Evolutionary conservation across 1,284 basidiomycete genomes (phyloP).

Genomic region (Vanrija pseudolonga): DNA sequence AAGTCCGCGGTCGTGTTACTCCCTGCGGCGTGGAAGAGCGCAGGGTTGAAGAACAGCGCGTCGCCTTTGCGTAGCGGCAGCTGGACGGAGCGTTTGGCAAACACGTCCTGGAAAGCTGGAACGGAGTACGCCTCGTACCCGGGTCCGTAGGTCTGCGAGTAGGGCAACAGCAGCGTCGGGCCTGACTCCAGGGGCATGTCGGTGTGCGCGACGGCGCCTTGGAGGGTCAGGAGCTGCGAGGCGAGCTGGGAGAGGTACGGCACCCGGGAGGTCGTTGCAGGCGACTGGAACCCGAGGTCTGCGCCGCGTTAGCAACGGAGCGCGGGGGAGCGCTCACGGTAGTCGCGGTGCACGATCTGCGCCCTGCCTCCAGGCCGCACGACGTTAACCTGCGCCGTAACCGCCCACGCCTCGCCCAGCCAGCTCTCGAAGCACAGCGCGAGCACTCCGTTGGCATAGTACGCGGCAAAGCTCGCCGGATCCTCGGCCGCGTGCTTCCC

Average conservation of each 20-base stretch:
- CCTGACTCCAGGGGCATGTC: conserved; percentile 19
- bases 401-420: conserved; percentile 15
- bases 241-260: conserved; percentile 12
- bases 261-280: conserved; percentile 4
- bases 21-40: conserved; percentile 22
- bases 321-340: conserved; percentile 1
- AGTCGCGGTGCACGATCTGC: conserved; percentile 19
- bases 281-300: conserved; percentile 13
- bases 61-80: conserved; percentile 16
- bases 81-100: conserved; percentile 6
- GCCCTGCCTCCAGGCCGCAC: conserved; percentile 15
- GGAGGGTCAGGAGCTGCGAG: conserved; percentile 17
- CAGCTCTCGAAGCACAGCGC: conserved; percentile 14
- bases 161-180: conserved; percentile 19
- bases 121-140: conserved; percentile 14
- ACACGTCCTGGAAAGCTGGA: conserved; percentile 2
- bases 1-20: conserved; percentile 5
- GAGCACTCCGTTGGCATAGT: conserved; percentile 15
- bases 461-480: conserved; percentile 9
- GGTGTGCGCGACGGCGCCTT: conserved; percentile 19
- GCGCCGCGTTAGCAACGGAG: background rate
- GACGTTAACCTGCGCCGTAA: conserved; percentile 20
- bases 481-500: conserved; percentile 11
- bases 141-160: conserved; percentile 9
- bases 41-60: conserved; percentile 26